Percentiles rank a stretch among this genome's conserved stretches.
phyloP scores from a whole-genome alignment of 371 early-diverging fungal species.

The Mucor sp. region DNA sequence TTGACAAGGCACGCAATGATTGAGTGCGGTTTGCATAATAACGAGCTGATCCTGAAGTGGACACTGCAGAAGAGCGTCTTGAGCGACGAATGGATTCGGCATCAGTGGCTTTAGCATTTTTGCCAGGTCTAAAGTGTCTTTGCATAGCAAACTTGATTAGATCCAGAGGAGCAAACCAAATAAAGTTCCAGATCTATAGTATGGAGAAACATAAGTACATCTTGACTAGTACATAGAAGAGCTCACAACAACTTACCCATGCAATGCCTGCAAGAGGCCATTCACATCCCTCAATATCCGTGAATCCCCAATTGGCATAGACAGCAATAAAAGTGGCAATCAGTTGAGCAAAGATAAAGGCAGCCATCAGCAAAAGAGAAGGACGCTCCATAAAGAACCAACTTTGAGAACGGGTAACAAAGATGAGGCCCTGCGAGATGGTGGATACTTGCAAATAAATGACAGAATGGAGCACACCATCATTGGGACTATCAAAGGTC shows the following conservation, averaged over 20 bases:
- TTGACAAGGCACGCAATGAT: conserved; percentile 39
- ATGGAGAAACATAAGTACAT: conserved; percentile 38
- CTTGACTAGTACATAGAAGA: not conserved
- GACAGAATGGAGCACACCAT: conserved; percentile 47
- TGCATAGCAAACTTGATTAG: conserved; percentile 71
- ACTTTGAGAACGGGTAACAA: conserved; percentile 57
- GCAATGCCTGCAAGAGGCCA: conserved; percentile 58
- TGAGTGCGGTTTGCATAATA: conserved; percentile 52
- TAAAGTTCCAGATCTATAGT: conserved; percentile 58
- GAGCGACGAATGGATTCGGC: conserved; percentile 13
- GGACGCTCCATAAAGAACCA: conserved; percentile 55
- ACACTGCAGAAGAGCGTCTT: conserved; percentile 34
- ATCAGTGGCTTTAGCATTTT: not conserved
- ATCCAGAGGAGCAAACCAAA: conserved; percentile 72
- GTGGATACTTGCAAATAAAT: conserved; percentile 59
- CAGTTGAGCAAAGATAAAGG: conserved; percentile 56
- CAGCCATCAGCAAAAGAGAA: conserved; percentile 43
- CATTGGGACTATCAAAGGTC: conserved; percentile 38
- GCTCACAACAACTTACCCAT: conserved; percentile 29
- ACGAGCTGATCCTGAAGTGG: conserved; percentile 40
- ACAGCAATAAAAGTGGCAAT: conserved; percentile 57
- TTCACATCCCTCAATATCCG: conserved; percentile 53
- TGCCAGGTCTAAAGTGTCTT: conserved; percentile 34
- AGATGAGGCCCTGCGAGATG: conserved; percentile 57
- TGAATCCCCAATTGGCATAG: conserved; percentile 60